phyloP scores from a whole-genome alignment of 2,329 filamentous ascomycete species.

The Nectriaceae sp. region DNA sequence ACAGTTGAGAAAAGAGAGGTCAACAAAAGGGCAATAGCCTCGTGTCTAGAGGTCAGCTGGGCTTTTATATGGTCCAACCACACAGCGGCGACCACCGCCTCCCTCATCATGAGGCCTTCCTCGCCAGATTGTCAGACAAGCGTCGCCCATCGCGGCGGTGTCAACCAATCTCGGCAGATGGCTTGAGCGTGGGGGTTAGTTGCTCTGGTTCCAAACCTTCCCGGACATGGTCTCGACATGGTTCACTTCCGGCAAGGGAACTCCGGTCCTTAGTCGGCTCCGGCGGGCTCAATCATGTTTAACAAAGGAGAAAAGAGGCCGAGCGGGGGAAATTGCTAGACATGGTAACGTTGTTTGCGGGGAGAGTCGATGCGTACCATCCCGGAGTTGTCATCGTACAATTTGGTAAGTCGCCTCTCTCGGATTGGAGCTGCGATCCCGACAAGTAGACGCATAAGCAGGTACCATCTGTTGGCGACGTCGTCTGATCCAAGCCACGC shows the following conservation, averaged over 20 bases:
- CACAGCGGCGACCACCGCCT: not conserved
- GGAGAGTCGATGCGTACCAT: not conserved
- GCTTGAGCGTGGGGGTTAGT: not conserved
- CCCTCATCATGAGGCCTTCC: not conserved
- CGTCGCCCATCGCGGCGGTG: not conserved
- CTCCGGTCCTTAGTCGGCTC: not conserved
- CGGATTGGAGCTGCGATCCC: too few species aligned
- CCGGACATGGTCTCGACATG: not conserved
- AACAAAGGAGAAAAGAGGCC: too few species aligned
- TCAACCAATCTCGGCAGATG: conserved; percentile 1
- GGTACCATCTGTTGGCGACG: not conserved
- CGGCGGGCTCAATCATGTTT: too few species aligned
- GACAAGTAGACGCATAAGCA: too few species aligned
- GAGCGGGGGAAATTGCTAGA: too few species aligned
- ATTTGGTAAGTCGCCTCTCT: too few species aligned
- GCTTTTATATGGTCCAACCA: not conserved
- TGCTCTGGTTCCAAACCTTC: not conserved
- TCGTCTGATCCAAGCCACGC: not conserved
- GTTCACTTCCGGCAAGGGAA: not conserved
- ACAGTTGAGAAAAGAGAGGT: not conserved
- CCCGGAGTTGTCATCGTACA: not conserved
- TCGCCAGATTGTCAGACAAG: not conserved
- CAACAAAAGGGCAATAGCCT: not conserved
- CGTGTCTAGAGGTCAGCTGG: not conserved
- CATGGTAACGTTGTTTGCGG: not conserved